A percentile compares a stretch with the other conserved stretches of the same genome.
These are phyloP conservation scores for Pulveroboletus ravenelii DNA, from an alignment of 768 basidiomycete species.

Conservation along the genomic window DNA sequence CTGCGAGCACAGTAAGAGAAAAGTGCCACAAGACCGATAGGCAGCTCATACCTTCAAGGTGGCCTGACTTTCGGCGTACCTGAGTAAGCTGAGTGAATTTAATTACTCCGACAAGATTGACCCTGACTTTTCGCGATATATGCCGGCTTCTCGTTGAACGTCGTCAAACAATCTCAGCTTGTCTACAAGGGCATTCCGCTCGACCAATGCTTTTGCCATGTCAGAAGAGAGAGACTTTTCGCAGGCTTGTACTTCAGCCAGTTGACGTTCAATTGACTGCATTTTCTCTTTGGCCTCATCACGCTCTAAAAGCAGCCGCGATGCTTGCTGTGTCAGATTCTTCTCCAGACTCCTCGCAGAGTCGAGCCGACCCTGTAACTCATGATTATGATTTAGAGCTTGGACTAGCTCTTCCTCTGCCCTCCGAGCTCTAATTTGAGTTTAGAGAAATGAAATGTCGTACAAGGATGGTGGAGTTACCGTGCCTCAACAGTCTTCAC, in stretches of 20 bases:
- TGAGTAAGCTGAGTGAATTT: constrained; percentile 4
- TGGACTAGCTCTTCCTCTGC: constrained; percentile 18
- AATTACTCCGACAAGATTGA: not conserved
- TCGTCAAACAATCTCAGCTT: constrained; percentile 19
- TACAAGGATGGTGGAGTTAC: constrained; percentile 8
- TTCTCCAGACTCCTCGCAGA: constrained; percentile 21
- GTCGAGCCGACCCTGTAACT: constrained; percentile 28
- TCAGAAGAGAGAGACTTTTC: constrained; percentile 19
- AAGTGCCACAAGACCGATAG: not conserved
- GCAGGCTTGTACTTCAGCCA: constrained; percentile 14
- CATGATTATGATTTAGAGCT: constrained; percentile 20
- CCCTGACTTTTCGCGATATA: constrained; percentile 26
- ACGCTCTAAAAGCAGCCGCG: constrained; percentile 23
- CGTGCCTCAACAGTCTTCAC: constrained; percentile 23
- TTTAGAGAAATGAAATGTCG: constrained; percentile 9
- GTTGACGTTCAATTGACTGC: constrained; percentile 10
- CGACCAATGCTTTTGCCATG: constrained; percentile 11
- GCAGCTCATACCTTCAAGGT: constrained; percentile 21
- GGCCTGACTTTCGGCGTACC: constrained; percentile 18
- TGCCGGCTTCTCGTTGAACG: constrained; percentile 16
- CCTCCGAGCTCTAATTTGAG: constrained; percentile 13
- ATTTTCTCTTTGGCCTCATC: constrained; percentile 19
- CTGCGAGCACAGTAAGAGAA: constrained; percentile 21
- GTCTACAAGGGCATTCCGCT: constrained; percentile 18
- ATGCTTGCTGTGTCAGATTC: constrained; percentile 21